Conservation (phyloP, 352 stramenopile species). For the Globisporangium okanoganense region DNA sequence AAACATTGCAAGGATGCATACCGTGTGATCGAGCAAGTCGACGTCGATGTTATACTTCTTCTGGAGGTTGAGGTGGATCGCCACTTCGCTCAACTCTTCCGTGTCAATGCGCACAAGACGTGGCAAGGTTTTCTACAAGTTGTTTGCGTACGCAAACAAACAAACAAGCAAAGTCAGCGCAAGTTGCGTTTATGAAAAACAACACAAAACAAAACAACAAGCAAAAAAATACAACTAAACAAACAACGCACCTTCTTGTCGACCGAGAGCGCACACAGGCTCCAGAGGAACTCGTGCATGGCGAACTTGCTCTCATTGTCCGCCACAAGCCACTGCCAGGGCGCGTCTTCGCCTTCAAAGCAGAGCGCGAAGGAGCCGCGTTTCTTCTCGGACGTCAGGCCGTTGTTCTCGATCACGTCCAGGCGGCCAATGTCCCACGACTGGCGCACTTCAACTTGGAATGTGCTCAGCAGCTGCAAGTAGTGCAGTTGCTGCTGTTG, state of each 20-base stretch:
- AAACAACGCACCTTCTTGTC: constrained; percentile 40
- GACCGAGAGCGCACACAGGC: constrained; percentile 45
- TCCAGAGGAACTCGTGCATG: constrained; percentile 79
- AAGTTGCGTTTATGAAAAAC: neutral
- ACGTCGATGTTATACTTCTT: constrained; percentile 69
- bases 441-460: constrained; percentile 59
- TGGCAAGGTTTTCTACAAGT: constrained; percentile 39
- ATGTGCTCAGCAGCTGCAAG: constrained; percentile 57
- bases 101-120: constrained; percentile 50
- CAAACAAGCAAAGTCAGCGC: neutral
- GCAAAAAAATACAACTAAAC: too few species aligned
- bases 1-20: constrained; percentile 5
- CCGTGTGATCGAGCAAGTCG: constrained; percentile 49
- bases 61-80: constrained; percentile 41
- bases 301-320: constrained; percentile 37
- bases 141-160: too few species aligned
- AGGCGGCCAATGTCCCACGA: constrained; percentile 56
- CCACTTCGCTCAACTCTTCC: constrained; percentile 55
- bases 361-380: constrained; percentile 52
- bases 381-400: constrained; percentile 41
- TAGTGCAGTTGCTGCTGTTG: constrained; percentile 43
- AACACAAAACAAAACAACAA: neutral
- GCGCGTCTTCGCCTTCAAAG: constrained; percentile 39
- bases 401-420: constrained; percentile 58
- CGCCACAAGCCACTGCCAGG: constrained; percentile 61